phyloP scores from a whole-genome alignment of 2,329 filamentous ascomycete species.

The Aspergillus fumigatus region DNA sequence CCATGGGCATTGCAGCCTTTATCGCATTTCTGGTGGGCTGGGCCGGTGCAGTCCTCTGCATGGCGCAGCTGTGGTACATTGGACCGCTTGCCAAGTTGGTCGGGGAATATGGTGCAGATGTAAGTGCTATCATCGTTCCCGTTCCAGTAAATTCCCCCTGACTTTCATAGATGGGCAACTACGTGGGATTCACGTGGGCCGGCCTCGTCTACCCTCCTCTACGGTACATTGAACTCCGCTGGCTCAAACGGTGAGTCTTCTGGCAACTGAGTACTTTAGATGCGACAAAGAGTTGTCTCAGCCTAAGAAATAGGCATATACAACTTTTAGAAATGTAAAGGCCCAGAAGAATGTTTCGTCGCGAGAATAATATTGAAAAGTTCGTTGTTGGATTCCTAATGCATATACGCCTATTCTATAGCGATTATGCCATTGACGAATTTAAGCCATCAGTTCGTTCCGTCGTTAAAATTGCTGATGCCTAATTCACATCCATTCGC shows the following conservation, averaged over 20 bases:
- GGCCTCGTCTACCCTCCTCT: conserved; percentile 53
- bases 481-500: background rate
- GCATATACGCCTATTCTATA: background rate
- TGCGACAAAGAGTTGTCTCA: background rate
- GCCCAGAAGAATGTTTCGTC: background rate
- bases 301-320: background rate
- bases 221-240: conserved; percentile 49
- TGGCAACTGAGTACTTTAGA: background rate
- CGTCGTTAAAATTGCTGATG: background rate
- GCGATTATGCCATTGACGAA: background rate
- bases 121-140: conserved; percentile 30
- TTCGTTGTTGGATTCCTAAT: background rate
- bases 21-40: conserved; percentile 61
- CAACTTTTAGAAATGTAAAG: background rate
- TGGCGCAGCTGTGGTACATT: conserved; percentile 67
- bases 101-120: conserved; percentile 55
- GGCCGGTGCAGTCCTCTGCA: conserved; percentile 61
- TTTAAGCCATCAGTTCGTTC: background rate
- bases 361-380: background rate
- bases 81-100: conserved; percentile 58
- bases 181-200: conserved; percentile 58
- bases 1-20: conserved; percentile 59
- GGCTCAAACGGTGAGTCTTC: conserved; percentile 40
- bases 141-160: conserved; percentile 7
- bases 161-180: conserved; percentile 49